phyloP scores from a whole-genome alignment of 2,329 filamentous ascomycete genomes.

The Neopestalotiopsis rosae region DNA sequence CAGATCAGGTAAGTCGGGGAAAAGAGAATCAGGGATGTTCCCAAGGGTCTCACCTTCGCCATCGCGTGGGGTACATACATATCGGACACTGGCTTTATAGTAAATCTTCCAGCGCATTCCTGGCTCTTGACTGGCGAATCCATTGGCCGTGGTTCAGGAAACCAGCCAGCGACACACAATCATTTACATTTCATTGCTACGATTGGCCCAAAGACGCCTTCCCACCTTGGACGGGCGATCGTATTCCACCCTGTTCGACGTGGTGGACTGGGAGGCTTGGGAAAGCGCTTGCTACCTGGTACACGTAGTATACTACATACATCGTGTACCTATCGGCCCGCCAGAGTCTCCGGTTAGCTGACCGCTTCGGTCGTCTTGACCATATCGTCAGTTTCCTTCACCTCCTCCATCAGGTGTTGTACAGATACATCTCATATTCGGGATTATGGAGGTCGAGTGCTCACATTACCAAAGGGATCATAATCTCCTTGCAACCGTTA shows the following conservation, averaged over 20 bases:
- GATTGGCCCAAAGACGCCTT: too few species aligned
- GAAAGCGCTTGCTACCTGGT: too few species aligned
- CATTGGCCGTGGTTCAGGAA: too few species aligned
- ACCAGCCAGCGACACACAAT: too few species aligned
- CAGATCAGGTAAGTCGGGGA: conserved; percentile 8
- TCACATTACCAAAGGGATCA: not conserved
- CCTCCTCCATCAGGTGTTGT: not conserved
- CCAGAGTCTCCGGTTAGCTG: not conserved
- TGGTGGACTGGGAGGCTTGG: too few species aligned
- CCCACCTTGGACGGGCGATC: too few species aligned
- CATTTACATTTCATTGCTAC: too few species aligned
- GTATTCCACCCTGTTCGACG: too few species aligned
- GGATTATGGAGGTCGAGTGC: not conserved
- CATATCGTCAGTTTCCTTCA: too few species aligned
- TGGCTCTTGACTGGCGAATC: too few species aligned
- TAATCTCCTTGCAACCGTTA: not conserved
- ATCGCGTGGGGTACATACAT: conserved; percentile 8
- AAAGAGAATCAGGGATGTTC: not conserved
- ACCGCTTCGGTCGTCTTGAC: not conserved
- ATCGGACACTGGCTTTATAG: not conserved
- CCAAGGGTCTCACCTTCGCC: not conserved
- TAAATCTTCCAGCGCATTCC: too few species aligned
- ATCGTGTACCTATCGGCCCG: not conserved
- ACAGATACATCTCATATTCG: not conserved
- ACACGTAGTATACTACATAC: not conserved